These are phyloP conservation scores for Colletotrichum gigasporum DNA, from an alignment of 2,329 filamentous ascomycete species.

Conservation along the genomic window DNA sequence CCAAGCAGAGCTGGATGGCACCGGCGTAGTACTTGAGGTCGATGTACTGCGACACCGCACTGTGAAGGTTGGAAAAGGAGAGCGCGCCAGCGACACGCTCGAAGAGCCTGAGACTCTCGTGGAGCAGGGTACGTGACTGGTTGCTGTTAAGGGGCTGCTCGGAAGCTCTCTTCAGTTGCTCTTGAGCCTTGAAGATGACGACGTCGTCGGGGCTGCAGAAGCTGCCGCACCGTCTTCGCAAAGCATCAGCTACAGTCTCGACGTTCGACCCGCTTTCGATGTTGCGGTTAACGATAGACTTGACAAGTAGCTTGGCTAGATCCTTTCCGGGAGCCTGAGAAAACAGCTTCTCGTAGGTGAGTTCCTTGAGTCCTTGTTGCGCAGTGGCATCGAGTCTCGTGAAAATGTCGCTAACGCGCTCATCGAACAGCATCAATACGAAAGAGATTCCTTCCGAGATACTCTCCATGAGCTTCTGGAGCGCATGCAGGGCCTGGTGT, in stretches of 20 bases:
- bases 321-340: conserved; percentile 82
- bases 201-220: conserved; percentile 99
- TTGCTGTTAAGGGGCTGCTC: conserved; percentile 82
- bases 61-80: conserved; percentile 80
- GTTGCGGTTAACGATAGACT: conserved; percentile 97
- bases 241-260: conserved; percentile 94
- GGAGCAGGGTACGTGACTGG: conserved; percentile 79
- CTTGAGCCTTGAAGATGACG: conserved; percentile 97
- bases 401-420: conserved; percentile 89
- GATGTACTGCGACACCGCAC: conserved; percentile 82
- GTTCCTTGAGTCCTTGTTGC: conserved; percentile 73
- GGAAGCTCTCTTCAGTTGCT: conserved; percentile 87
- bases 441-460: conserved; percentile 98
- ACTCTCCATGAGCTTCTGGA: conserved; percentile 86
- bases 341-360: conserved; percentile 92
- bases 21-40: conserved; percentile 90
- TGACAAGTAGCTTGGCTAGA: conserved; percentile 92
- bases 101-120: conserved; percentile 89
- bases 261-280: conserved; percentile 97
- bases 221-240: conserved; percentile 90
- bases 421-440: conserved; percentile 92
- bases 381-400: conserved; percentile 76
- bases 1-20: conserved; percentile 86
- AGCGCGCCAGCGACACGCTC: conserved; percentile 87
- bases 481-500: conserved; percentile 88